Evolutionary conservation across 306 rosid genomes (phyloP).

Genomic region (Ochetophila trinervis): DNA sequence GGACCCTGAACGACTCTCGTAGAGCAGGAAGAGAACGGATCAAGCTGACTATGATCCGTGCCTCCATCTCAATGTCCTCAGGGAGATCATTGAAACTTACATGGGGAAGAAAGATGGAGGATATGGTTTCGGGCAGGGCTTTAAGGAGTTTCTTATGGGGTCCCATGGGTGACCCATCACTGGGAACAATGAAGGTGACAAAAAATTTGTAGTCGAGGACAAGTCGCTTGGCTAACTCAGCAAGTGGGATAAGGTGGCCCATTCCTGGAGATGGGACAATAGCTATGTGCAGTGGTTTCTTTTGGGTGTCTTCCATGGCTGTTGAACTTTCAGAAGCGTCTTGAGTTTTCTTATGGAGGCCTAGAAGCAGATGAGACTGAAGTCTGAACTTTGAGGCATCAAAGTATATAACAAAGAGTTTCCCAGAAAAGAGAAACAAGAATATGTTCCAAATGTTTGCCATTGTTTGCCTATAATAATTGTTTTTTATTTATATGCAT

Average conservation of each 20-base stretch:
- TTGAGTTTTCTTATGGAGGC: no score
- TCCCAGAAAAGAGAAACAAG: no score
- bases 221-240: conserved; percentile 25
- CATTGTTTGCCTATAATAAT: no score
- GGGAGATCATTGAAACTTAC: conserved; percentile 18
- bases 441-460: no score
- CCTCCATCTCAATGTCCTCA: background rate
- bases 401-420: no score
- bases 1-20: conserved; percentile 10
- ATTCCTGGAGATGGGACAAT: conserved; percentile 27
- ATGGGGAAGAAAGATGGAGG: conserved; percentile 27
- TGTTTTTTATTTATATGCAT: no score
- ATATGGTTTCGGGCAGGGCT: conserved; percentile 19
- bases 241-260: conserved; percentile 29
- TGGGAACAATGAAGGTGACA: conserved; percentile 27
- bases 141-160: conserved; percentile 21
- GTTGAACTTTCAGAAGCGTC: background rate
- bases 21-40: conserved; percentile 24
- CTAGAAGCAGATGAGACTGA: no score
- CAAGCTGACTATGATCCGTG: conserved; percentile 19
- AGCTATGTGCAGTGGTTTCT: conserved; percentile 1
- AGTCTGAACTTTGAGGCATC: no score
- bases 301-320: conserved; percentile 15
- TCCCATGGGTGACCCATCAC: conserved; percentile 17
- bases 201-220: conserved; percentile 16